Evolutionary conservation across 805 yeast species (phyloP).

Genomic region (Blastobotrys peoriensis): DNA sequence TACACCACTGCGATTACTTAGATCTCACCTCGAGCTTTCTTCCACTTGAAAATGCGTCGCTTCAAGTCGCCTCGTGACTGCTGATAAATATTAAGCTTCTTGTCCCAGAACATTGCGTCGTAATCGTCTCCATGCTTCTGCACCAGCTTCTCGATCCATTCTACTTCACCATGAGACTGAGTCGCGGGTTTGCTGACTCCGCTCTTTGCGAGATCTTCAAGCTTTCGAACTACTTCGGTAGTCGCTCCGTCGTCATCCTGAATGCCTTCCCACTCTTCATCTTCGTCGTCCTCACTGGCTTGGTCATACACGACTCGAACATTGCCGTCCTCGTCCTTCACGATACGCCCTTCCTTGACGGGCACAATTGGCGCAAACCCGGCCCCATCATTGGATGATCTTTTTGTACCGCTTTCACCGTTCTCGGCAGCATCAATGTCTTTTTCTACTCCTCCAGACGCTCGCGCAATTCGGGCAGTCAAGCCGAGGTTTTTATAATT

Average conservation of each 20-base stretch:
- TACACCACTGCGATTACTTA: too few relatives aligned
- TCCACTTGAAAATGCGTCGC: slow-evolving; percentile 68
- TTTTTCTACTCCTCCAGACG: slow-evolving; percentile 79
- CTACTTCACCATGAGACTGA: slow-evolving; percentile 66
- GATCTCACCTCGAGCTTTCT: too few relatives aligned
- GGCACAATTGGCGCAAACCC: slow-evolving; percentile 7
- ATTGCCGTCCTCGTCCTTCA: slow-evolving; percentile 63
- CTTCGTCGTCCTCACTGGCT: slow-evolving; percentile 28
- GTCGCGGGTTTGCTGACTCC: slow-evolving; percentile 42
- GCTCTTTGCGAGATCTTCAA: slow-evolving; percentile 54
- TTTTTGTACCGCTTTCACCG: slow-evolving; percentile 36
- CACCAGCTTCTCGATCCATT: slow-evolving; percentile 60
- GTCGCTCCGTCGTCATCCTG: slow-evolving; percentile 17
- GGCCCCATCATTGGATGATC: slow-evolving; percentile 56
- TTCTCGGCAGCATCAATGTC: slow-evolving; percentile 24
- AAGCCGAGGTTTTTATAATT: slow-evolving; percentile 83
- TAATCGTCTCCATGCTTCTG: slow-evolving; percentile 84
- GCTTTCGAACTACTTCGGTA: slow-evolving; percentile 59
- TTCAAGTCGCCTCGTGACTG: slow-evolving; percentile 79
- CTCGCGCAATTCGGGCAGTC: slow-evolving; percentile 53
- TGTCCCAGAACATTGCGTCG: slow-evolving; percentile 88
- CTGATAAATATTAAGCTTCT: slow-evolving; percentile 74
- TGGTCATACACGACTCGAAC: slow-evolving; percentile 65
- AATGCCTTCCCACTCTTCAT: slow-evolving; percentile 21
- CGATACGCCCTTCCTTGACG: slow-evolving; percentile 54